Evolutionary conservation across 2,329 filamentous ascomycete species (phyloP).

Genomic region (Hypoxylon sp.): DNA sequence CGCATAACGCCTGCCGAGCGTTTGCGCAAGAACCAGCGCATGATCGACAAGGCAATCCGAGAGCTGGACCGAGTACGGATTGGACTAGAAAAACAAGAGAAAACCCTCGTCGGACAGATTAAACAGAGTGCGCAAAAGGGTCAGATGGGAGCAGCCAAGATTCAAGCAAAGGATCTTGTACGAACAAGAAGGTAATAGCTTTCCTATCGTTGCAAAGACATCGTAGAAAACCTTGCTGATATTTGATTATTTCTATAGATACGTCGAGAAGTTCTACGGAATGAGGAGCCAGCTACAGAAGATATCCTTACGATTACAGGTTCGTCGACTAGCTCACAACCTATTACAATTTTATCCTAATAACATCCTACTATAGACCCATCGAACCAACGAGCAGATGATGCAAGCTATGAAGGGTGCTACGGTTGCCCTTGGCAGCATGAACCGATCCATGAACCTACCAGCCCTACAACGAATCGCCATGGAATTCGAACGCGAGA

Average conservation of each 20-base stretch:
- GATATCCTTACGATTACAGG: conserved; percentile 93
- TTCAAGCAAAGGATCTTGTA: conserved; percentile 97
- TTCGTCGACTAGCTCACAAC: conserved; percentile 50
- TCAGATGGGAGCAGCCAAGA: conserved; percentile 98
- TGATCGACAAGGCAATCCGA: conserved; percentile 95
- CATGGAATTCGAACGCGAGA: conserved; percentile 99
- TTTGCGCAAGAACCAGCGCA: conserved; percentile 91
- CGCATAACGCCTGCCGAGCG: conserved; percentile 97
- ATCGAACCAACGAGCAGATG: conserved; percentile 99
- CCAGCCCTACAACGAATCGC: conserved; percentile 94
- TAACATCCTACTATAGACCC: conserved; percentile 68
- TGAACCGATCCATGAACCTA: conserved; percentile 98
- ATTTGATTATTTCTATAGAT: conserved; percentile 59
- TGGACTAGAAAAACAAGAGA: conserved; percentile 98
- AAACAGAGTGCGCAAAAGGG: conserved; percentile 98
- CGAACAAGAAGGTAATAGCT: conserved; percentile 77
- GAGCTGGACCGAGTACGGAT: conserved; percentile 94
- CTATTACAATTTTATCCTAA: conserved; percentile 2
- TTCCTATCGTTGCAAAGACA: no score
- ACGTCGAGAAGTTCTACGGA: conserved; percentile 97
- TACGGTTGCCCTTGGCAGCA: conserved; percentile 89
- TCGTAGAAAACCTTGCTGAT: conserved; percentile 2
- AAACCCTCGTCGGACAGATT: conserved; percentile 94
- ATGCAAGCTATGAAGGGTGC: conserved; percentile 99
- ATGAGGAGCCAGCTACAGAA: conserved; percentile 98